These are phyloP conservation scores for Gastrodia elata DNA, from an alignment of 106 monocot species.

Conservation along the genomic window DNA sequence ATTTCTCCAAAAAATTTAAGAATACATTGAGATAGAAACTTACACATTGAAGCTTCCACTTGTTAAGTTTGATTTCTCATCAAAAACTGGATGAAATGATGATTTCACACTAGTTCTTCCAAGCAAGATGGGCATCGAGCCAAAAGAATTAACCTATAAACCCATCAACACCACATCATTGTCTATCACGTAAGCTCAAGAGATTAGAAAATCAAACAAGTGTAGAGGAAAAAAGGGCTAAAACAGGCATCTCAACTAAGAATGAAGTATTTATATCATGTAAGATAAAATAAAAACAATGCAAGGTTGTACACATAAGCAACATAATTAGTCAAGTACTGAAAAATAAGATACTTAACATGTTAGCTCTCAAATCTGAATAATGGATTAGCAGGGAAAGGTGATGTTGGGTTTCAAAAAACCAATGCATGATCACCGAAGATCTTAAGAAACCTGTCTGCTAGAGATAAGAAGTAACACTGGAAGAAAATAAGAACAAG, in stretches of 20 bases:
- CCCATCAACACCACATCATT: neutral
- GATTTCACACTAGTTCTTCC: conserved; percentile 13
- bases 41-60: conserved; percentile 22
- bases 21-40: conserved; percentile 5
- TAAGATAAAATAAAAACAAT: neutral
- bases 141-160: conserved; percentile 37
- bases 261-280: neutral
- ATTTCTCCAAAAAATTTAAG: neutral
- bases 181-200: neutral
- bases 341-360: neutral
- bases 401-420: too few relatives aligned
- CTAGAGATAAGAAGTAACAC: too few relatives aligned
- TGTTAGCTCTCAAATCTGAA: too few relatives aligned
- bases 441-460: too few relatives aligned
- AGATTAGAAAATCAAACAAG: neutral
- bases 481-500: too few relatives aligned
- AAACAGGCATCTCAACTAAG: neutral
- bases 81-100: conserved; percentile 13
- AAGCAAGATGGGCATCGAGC: conserved; percentile 12
- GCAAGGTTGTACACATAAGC: neutral
- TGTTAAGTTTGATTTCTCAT: conserved; percentile 10
- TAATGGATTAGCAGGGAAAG: too few relatives aligned
- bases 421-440: too few relatives aligned
- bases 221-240: neutral
- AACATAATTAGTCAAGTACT: neutral